Percentiles rank a stretch among this genome's conserved stretches.
Evolutionary conservation across 2,329 filamentous ascomycete genomes (phyloP).

Genomic region (Lecanoromycetidae sp.): DNA sequence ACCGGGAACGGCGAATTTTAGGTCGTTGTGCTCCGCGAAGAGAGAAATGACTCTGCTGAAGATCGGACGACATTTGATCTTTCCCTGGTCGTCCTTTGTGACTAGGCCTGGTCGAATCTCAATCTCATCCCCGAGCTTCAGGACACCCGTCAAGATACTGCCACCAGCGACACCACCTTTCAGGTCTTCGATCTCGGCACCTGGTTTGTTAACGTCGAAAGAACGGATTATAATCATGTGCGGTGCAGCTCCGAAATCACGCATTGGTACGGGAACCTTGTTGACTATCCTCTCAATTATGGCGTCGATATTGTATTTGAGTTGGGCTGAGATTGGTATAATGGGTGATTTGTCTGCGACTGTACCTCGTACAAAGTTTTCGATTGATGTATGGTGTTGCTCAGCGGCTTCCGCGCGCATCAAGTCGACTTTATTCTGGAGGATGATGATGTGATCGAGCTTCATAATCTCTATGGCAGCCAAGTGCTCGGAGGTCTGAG

Average conservation of each 20-base stretch:
- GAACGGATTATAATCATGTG: slow-evolving; percentile 99
- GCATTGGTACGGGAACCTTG: slow-evolving; percentile 80
- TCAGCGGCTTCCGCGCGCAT: slow-evolving; percentile 93
- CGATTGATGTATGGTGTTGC: slow-evolving; percentile 90
- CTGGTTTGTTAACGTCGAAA: slow-evolving; percentile 99
- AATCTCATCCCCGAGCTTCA: slow-evolving; percentile 96
- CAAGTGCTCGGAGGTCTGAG: slow-evolving; percentile 96
- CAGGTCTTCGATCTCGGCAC: slow-evolving; percentile 94
- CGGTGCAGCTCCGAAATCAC: slow-evolving; percentile 83
- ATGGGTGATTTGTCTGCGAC: slow-evolving; percentile 91
- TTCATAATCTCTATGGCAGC: slow-evolving; percentile 99
- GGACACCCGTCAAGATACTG: slow-evolving; percentile 86
- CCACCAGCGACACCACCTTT: slow-evolving; percentile 98
- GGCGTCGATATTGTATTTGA: slow-evolving; percentile 99
- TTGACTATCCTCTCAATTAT: slow-evolving; percentile 93
- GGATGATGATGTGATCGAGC: slow-evolving; percentile 97
- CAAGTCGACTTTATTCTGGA: slow-evolving; percentile 98
- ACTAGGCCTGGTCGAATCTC: slow-evolving; percentile 99
- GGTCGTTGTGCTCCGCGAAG: slow-evolving; percentile 94
- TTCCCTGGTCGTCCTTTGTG: slow-evolving; percentile 82
- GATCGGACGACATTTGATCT: slow-evolving; percentile 93
- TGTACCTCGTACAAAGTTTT: slow-evolving; percentile 96
- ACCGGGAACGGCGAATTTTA: slow-evolving; percentile 96
- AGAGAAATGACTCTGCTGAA: slow-evolving; percentile 90
- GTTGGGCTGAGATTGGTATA: slow-evolving; percentile 91